Evolutionary conservation across 352 stramenopile genomes (phyloP).

Genomic region (Phytophthora agathidicida): DNA sequence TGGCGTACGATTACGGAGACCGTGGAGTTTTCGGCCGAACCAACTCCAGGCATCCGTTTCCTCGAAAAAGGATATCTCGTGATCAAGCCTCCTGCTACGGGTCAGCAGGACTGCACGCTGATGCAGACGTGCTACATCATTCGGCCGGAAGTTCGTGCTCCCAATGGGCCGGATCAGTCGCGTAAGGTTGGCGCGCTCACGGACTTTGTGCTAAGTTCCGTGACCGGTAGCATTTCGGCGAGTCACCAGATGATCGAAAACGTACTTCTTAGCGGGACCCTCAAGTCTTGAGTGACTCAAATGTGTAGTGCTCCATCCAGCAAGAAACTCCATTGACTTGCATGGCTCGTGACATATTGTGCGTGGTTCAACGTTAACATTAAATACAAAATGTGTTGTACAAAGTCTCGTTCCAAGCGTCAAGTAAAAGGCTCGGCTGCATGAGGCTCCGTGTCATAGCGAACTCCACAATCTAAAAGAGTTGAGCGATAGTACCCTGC

Average conservation of each 20-base stretch:
- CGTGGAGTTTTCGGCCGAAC: slow-evolving; percentile 43
- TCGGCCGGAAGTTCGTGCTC: slow-evolving; percentile 37
- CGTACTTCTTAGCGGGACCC: slow-evolving; percentile 38
- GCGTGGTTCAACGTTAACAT: slow-evolving; percentile 7
- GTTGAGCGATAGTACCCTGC: slow-evolving; percentile 20
- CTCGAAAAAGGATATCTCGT: slow-evolving; percentile 50
- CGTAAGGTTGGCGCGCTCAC: slow-evolving; percentile 50
- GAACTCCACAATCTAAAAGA: slow-evolving; percentile 25
- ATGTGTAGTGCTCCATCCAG: no score
- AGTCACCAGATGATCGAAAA: slow-evolving; percentile 68
- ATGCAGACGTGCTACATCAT: slow-evolving; percentile 54
- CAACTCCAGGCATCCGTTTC: slow-evolving; percentile 41
- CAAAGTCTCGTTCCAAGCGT: slow-evolving; percentile 27
- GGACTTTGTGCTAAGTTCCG: slow-evolving; percentile 54
- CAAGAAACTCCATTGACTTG: slow-evolving; percentile 1
- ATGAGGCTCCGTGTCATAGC: slow-evolving; percentile 23
- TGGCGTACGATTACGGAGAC: slow-evolving; percentile 47
- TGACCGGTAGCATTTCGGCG: slow-evolving; percentile 42
- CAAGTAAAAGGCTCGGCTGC: slow-evolving; percentile 8
- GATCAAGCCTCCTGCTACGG: slow-evolving; percentile 36
- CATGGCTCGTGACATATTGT: neutral
- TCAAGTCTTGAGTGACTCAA: no score
- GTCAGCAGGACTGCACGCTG: slow-evolving; percentile 32
- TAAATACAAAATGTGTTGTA: slow-evolving; percentile 37
- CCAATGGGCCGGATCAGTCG: slow-evolving; percentile 32